Percentiles rank a stretch among this genome's conserved stretches.
These are phyloP conservation scores for Neofusicoccum kwambonambiense DNA, from an alignment of 2,329 filamentous ascomycete species.

Conservation along the genomic window DNA sequence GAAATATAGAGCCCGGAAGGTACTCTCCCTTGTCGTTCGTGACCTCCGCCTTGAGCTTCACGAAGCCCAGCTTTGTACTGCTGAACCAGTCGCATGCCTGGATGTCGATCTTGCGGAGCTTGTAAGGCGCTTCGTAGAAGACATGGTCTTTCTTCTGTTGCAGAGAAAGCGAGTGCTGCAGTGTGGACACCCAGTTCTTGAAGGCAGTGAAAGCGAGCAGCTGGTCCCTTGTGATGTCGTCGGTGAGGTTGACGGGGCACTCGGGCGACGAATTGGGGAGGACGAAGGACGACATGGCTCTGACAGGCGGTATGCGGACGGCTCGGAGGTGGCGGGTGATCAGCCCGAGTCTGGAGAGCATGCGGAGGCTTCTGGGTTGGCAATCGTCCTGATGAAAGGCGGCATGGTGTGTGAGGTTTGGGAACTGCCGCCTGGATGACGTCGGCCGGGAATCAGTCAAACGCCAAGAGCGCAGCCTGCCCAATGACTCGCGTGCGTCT, in stretches of 20 bases:
- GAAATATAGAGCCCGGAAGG: constrained; percentile 57
- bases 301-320: neutral
- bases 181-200: constrained; percentile 53
- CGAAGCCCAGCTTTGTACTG: constrained; percentile 52
- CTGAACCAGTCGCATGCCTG: constrained; percentile 57
- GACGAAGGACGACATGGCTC: constrained; percentile 44
- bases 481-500: neutral
- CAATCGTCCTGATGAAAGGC: neutral
- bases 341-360: constrained; percentile 21
- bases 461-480: neutral
- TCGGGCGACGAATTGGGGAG: constrained; percentile 34
- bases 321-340: neutral
- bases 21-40: constrained; percentile 51
- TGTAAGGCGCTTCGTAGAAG: constrained; percentile 53
- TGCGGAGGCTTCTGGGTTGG: neutral
- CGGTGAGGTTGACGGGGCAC: constrained; percentile 43
- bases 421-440: neutral
- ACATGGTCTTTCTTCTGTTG: constrained; percentile 49
- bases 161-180: constrained; percentile 48
- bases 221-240: constrained; percentile 44
- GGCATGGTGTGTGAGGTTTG: neutral
- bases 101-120: constrained; percentile 52
- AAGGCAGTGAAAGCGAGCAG: constrained; percentile 54
- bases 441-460: neutral
- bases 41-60: constrained; percentile 57